Evolutionary conservation across 2,329 filamentous ascomycete species (phyloP), one percentile per base, ranked within the genome.

Genomic region (Exophiala phaeomuriformis): DNA sequence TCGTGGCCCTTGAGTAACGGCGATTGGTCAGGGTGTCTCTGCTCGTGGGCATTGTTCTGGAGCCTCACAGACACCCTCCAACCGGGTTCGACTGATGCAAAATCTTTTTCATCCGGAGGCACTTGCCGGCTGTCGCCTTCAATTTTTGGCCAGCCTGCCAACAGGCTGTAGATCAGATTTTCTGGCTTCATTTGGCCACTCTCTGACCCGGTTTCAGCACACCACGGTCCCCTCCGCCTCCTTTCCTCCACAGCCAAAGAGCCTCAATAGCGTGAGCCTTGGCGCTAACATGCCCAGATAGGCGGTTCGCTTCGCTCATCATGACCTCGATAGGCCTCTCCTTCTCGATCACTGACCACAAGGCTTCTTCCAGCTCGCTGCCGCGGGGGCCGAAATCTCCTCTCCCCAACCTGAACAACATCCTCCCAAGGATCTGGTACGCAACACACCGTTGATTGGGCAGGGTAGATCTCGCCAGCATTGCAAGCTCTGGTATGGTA

Each of bases 371-470:
- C 52, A 90, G 72, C 27, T 78, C 77, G 39, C 79, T 75, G 53
- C 83, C 73, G 29, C 82, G 79, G 2, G 79, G 77, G 0, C 80
- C 82, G 52, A 83, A 83, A 53, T 83, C 81, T 1, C 88, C 90
- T 46, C 77, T 80, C 0, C 93, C 91, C 0, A 98, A 75, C 5
- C 90, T 77, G 67, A 87, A 97, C 10, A 97, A 69, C 4, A 97
- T 80, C 19, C 93, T 78, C 0, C 93, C 93, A 0, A 97, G 74
- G 0, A 90, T 91, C 70, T 95, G 91, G 69, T 89, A 96, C 0
- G 93, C 89, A 57, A 97, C 79, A 65, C 93, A 96, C 7, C 91
- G 75, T 73, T 98, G 93, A 0, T 87, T 85, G 0, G 93, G 82
- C 19, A 95, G 88, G 0, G 84, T 82, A 51, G 88, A 94, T 33